A percentile compares a stretch with the other conserved stretches of the same genome.
phyloP scores from a whole-genome alignment of 176 grass and related monocot species.

The Guadua angustifolia region DNA sequence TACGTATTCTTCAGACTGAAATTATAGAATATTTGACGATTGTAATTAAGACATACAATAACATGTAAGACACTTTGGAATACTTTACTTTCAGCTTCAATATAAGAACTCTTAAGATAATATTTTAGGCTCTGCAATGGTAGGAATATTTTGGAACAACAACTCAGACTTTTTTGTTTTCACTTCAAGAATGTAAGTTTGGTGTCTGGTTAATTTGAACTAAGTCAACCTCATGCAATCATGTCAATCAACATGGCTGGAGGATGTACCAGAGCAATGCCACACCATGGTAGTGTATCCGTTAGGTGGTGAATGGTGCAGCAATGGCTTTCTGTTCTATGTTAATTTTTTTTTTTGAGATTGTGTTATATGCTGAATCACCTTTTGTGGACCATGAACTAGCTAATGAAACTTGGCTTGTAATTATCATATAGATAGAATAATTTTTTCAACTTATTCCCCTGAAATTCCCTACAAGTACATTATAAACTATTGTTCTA shows the following conservation, averaged over 20 bases:
- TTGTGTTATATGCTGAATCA: no score
- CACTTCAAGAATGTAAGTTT: neutral
- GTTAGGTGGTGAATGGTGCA: slow-evolving; percentile 9
- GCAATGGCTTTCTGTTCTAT: slow-evolving; percentile 16
- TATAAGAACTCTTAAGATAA: no score
- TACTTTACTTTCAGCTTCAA: neutral
- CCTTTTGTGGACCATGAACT: no score
- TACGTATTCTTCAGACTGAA: neutral
- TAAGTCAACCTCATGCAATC: slow-evolving; percentile 5
- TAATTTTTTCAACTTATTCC: no score
- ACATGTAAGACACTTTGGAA: neutral
- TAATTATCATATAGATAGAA: no score
- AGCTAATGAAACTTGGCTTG: no score
- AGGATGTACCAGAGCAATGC: neutral
- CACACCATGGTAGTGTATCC: slow-evolving; percentile 20
- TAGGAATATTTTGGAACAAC: neutral
- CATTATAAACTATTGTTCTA: no score
- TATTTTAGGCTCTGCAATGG: neutral
- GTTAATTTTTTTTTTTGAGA: no score
- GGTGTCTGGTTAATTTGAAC: slow-evolving; percentile 1
- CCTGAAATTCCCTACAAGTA: no score
- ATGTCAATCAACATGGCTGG: neutral
- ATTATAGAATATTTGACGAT: neutral
- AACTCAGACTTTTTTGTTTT: neutral
- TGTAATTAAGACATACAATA: slow-evolving; percentile 3